A percentile compares a stretch with the other conserved stretches of the same genome.
These are phyloP conservation scores for Monotropa hypopitys DNA, from an alignment of 179 eudicot genomes.

Conservation along the genomic window DNA sequence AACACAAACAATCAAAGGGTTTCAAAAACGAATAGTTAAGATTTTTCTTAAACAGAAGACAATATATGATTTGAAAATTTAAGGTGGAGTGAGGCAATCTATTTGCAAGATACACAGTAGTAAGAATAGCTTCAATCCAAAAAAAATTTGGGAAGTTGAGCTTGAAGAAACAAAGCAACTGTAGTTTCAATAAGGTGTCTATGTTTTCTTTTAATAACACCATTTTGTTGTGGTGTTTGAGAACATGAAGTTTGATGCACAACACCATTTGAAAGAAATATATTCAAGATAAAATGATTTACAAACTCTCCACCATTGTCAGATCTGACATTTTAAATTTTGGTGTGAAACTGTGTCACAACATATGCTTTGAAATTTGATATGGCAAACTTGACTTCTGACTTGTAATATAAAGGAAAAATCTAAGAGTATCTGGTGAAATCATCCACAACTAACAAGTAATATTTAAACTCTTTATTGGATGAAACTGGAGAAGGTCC, in stretches of 20 bases:
- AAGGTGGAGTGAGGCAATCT: neutral
- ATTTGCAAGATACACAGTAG: neutral
- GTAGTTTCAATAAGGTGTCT: neutral
- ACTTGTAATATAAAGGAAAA: neutral
- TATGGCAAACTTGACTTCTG: neutral
- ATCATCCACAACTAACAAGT: neutral
- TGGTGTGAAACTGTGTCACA: neutral
- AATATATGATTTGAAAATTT: neutral
- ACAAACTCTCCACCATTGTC: neutral
- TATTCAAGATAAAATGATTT: accelerated
- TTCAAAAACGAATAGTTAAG: neutral
- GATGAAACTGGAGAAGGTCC: neutral
- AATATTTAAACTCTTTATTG: neutral
- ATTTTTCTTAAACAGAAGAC: neutral
- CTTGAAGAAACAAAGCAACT: neutral
- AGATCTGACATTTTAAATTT: neutral
- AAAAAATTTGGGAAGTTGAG: neutral
- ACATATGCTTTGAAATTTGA: neutral
- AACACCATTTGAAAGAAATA: neutral
- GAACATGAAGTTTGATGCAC: neutral
- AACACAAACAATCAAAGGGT: neutral
- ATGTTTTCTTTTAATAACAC: neutral
- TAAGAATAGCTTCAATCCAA: neutral
- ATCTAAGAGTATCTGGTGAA: neutral
- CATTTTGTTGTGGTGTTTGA: neutral